phyloP scores from a whole-genome alignment of 495 filamentous ascomycete species.

The Annulohypoxylon maeteangense region DNA sequence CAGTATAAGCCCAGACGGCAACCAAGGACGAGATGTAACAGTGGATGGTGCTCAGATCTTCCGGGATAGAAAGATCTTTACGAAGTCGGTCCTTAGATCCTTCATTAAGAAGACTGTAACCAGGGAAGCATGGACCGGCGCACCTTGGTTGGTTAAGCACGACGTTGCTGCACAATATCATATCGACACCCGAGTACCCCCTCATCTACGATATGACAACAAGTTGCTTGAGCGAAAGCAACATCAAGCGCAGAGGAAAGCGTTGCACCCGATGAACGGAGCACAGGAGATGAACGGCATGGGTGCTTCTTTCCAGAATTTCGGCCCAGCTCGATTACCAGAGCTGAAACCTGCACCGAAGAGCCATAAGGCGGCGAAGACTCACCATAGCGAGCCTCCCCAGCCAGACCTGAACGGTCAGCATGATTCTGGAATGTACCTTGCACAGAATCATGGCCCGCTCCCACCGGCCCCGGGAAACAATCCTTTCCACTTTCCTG shows the following conservation, averaged over 20 bases:
- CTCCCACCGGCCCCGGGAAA: slow-evolving; percentile 55
- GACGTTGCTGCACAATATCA: slow-evolving; percentile 84
- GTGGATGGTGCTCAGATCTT: slow-evolving; percentile 84
- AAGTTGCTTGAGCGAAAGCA: slow-evolving; percentile 82
- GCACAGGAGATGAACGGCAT: slow-evolving; percentile 54
- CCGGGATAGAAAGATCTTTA: slow-evolving; percentile 92
- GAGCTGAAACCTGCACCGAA: slow-evolving; percentile 85
- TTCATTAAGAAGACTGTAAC: slow-evolving; percentile 96
- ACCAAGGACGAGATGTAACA: slow-evolving; percentile 76
- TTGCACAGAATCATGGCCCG: slow-evolving; percentile 49
- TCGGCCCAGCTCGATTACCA: slow-evolving; percentile 65
- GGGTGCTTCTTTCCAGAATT: slow-evolving; percentile 52
- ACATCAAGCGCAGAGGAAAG: slow-evolving; percentile 72
- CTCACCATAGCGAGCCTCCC: slow-evolving; percentile 21
- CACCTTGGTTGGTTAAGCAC: slow-evolving; percentile 94
- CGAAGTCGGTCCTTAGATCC: slow-evolving; percentile 90
- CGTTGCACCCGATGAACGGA: slow-evolving; percentile 55
- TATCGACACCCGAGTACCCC: slow-evolving; percentile 84
- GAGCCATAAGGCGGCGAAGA: slow-evolving; percentile 73
- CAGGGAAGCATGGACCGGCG: slow-evolving; percentile 90
- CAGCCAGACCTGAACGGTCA: slow-evolving; percentile 46
- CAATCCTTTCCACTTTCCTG: slow-evolving; percentile 55
- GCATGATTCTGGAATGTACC: slow-evolving; percentile 51
- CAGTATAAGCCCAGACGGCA: slow-evolving; percentile 76
- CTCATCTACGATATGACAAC: slow-evolving; percentile 80